Percentiles rank a stretch among this genome's conserved stretches.
These are phyloP conservation scores for Wallacemonas sp. DNA, from an alignment of 208 protist species.

Conservation along the genomic window DNA sequence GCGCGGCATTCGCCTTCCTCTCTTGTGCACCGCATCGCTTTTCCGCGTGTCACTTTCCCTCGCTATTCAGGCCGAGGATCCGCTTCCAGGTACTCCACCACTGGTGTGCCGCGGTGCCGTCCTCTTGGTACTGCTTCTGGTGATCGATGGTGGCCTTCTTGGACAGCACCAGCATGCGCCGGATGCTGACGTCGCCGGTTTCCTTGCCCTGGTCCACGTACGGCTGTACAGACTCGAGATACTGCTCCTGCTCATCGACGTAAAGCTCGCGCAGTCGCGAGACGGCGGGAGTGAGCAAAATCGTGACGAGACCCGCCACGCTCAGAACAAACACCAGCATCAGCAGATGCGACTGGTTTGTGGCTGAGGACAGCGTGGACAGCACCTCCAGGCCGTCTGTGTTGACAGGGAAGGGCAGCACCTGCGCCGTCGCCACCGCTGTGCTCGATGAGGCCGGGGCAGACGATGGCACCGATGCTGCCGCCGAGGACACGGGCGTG, in stretches of 20 bases:
- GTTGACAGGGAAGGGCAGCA: slow-evolving; percentile 57
- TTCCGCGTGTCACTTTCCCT: background rate
- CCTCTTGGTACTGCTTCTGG: slow-evolving; percentile 49
- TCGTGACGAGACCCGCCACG: slow-evolving; percentile 33
- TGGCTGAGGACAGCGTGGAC: slow-evolving; percentile 35
- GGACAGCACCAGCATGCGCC: slow-evolving; percentile 44
- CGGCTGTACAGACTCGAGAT: slow-evolving; percentile 42
- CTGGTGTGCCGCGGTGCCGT: slow-evolving; percentile 23
- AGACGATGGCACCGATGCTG: background rate
- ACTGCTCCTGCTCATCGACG: background rate
- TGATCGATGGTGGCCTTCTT: slow-evolving; percentile 70
- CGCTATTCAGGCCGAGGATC: too few species aligned
- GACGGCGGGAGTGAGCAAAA: slow-evolving; percentile 48
- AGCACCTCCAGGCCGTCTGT: slow-evolving; percentile 45
- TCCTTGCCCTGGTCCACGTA: slow-evolving; percentile 34
- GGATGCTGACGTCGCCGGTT: slow-evolving; percentile 37
- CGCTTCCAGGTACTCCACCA: background rate
- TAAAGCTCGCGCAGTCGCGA: background rate
- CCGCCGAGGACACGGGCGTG: background rate
- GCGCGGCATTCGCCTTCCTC: background rate
- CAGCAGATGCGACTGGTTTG: slow-evolving; percentile 35
- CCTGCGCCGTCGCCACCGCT: slow-evolving; percentile 4
- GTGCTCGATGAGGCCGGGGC: background rate
- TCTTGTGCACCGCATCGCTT: background rate
- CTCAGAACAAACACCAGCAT: slow-evolving; percentile 30